Percentiles rank a stretch among this genome's conserved stretches.
Evolutionary conservation across 306 rosid genomes (phyloP).

Genomic region (Cyclanthera cordifolia): DNA sequence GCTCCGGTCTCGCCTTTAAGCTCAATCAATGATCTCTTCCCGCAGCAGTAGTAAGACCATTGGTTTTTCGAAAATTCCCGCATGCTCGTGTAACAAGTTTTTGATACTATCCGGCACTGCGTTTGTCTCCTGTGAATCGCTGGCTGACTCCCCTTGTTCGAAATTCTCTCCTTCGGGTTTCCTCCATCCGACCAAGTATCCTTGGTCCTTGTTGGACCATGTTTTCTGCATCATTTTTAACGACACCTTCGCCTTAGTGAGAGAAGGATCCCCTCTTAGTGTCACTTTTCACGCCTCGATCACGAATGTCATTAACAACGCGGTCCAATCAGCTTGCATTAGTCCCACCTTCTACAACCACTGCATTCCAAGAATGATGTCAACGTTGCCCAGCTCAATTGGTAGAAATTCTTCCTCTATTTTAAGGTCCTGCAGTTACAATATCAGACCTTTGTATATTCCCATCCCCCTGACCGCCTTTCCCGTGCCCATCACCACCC

Average conservation of each 20-base stretch:
- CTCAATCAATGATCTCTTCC: rapidly evolving
- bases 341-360: neutral
- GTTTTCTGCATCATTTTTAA: no score
- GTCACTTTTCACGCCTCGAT: neutral
- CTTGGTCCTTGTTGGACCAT: no score
- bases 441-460: neutral
- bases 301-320: neutral
- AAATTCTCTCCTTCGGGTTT: no score
- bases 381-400: neutral
- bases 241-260: neutral
- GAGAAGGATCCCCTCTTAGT: neutral
- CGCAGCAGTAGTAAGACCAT: no score
- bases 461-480: neutral
- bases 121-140: no score
- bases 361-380: neutral
- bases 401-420: neutral
- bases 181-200: no score
- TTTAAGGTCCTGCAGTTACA: neutral
- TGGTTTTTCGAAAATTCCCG: no score
- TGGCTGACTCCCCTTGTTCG: no score
- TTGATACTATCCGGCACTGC: no score
- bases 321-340: neutral
- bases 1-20: no score
- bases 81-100: no score
- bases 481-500: neutral